Base-by-base conservation (phyloP, 169 alveolate genomes). In the Babesia caballi region DNA sequence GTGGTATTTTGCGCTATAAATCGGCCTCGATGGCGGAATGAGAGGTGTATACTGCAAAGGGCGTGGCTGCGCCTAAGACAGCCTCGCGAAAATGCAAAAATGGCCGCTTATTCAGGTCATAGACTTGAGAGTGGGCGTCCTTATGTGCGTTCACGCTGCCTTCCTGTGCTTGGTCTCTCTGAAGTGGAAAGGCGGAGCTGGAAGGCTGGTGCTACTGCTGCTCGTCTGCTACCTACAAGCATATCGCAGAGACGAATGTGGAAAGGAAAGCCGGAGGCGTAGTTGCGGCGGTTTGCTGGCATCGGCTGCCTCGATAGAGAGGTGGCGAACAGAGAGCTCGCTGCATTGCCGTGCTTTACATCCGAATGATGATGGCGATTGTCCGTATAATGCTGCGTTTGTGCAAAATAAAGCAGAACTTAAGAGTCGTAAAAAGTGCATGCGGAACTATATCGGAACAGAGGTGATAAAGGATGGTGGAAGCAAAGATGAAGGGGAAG, bases 11-110 rank as follows among this genome's bases (percentile, higher is more conserved):
- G 19, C 8, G 54, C 25, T 19, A 15, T 25, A 19, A 15, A 6
- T 47, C 9, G 6, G 42, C 9, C 42, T 9, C 7, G 11, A 56
- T 4, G 11, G 23, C 44, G 32, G 47, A 46, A 56, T 56, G 66
- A 56, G 38, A 30, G 50, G 6, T 33, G n/a, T 30, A 7, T 5
- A 35, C n/a, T 25, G 66, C n/a, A 30, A 32, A 21, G 15, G 11
- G 54, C 33, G 42, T 59, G 19, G 41, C 40, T 14, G 19, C 54
- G 32, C 3, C 21, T 40, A 12, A 14, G 25, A 41, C 54, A 38
- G 52, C 69, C 44, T 8, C 38, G 69, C 73, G 61, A 63, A 46
- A 41, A 63, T 63, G 60, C 73, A 28, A 63, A 30, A 46, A 32
- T 28, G 60, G 61, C 32, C 50, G 49, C 28, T 33, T 6, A 17